Evolutionary conservation across 441 rosid species (phyloP).

Genomic region (Adansonia madagascariensis): DNA sequence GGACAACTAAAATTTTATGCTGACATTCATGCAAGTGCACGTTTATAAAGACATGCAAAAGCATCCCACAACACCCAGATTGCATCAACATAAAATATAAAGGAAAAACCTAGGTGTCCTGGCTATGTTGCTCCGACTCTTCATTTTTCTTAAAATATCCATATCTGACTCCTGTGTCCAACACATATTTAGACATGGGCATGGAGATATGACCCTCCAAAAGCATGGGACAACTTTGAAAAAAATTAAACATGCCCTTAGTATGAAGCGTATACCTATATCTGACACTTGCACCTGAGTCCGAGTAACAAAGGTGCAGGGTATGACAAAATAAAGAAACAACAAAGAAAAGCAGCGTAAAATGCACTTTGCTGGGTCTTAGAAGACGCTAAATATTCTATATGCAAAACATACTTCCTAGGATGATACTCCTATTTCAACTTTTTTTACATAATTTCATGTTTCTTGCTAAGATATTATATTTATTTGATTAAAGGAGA

Average conservation of each 20-base stretch:
- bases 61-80: background rate
- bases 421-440: background rate
- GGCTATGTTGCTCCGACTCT: no score
- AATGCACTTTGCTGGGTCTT: background rate
- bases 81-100: background rate
- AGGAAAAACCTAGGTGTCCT: background rate
- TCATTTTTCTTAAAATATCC: no score
- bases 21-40: background rate
- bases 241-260: no score
- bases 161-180: no score
- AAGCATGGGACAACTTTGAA: no score
- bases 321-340: background rate
- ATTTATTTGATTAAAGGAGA: background rate
- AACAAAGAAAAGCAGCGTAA: background rate
- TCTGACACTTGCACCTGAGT: no score
- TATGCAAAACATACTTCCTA: background rate
- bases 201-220: no score
- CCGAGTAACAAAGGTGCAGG: no score
- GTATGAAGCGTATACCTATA: no score
- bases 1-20: background rate
- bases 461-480: background rate
- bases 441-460: background rate
- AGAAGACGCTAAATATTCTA: background rate
- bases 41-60: background rate
- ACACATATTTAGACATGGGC: no score